Conservation (phyloP, 345 rosid species). For the Dovyalis caffra region DNA sequence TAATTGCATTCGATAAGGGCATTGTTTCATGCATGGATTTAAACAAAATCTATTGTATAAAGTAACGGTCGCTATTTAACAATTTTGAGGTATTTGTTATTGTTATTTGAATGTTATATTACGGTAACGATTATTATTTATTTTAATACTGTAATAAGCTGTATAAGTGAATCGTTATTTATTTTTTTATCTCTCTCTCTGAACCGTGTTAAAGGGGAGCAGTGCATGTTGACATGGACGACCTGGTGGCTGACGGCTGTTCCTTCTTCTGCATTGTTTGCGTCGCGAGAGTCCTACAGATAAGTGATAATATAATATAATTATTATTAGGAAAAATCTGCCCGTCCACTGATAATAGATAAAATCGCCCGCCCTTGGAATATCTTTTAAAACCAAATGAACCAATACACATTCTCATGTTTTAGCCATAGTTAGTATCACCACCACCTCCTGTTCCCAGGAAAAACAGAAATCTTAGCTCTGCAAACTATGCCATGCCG, state of each 20-base stretch:
- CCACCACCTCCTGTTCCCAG: not conserved
- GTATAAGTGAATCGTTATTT: too few species aligned
- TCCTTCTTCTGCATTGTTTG: not conserved
- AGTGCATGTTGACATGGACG: not conserved
- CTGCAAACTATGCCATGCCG: conserved; percentile 30
- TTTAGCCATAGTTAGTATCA: not conserved
- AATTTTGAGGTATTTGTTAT: too few species aligned
- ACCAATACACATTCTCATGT: not conserved
- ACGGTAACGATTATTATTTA: too few species aligned
- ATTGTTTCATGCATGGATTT: too few species aligned
- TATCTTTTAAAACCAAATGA: not conserved
- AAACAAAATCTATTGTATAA: too few species aligned
- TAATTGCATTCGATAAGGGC: not conserved
- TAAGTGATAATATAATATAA: not conserved
- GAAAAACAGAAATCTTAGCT: not conserved
- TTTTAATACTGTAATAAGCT: too few species aligned
- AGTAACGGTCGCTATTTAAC: too few species aligned
- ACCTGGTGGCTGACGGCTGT: not conserved
- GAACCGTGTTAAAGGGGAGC: too few species aligned
- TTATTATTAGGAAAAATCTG: too few species aligned
- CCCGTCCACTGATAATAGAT: too few species aligned
- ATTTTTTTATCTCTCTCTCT: too few species aligned
- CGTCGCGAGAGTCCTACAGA: not conserved
- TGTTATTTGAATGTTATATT: too few species aligned
- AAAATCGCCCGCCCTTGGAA: not conserved